Conservation (phyloP, 1,139 yeast species). For the Sugiyamaella castrensis region DNA sequence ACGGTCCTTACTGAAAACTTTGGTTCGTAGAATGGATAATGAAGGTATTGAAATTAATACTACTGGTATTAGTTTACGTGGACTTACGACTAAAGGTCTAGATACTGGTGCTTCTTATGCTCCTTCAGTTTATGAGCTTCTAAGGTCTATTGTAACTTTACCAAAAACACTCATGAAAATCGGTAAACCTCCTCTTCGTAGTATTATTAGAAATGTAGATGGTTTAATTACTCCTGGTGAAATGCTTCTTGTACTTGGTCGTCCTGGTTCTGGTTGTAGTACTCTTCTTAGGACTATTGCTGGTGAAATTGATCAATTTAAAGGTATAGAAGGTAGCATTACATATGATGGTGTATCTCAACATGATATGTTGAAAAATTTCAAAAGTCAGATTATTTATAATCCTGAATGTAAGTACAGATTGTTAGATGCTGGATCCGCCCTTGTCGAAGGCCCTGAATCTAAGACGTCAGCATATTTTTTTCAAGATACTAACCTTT, state of each 20-base stretch:
- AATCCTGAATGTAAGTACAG: slow-evolving; percentile 47
- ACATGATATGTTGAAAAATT: slow-evolving; percentile 47
- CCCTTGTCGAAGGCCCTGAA: too few species aligned
- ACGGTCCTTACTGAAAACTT: slow-evolving; percentile 38
- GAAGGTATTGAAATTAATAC: slow-evolving; percentile 49
- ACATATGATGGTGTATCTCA: slow-evolving; percentile 52
- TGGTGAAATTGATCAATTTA: slow-evolving; percentile 48
- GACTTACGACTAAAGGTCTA: slow-evolving; percentile 49
- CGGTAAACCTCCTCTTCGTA: slow-evolving; percentile 38
- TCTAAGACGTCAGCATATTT: background rate
- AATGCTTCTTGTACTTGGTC: slow-evolving; percentile 58
- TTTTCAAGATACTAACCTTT: background rate
- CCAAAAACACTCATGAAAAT: slow-evolving; percentile 32
- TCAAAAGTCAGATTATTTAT: slow-evolving; percentile 54
- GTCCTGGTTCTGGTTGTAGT: slow-evolving; percentile 69
- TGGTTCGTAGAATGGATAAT: slow-evolving; percentile 34
- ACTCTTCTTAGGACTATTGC: slow-evolving; percentile 54
- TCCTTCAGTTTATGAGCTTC: slow-evolving; percentile 47
- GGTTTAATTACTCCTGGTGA: slow-evolving; percentile 56
- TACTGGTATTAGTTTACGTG: slow-evolving; percentile 49
- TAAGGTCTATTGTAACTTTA: slow-evolving; percentile 35
- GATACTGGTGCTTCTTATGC: slow-evolving; percentile 54
- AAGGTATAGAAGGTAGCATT: slow-evolving; percentile 44
- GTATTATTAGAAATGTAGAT: slow-evolving; percentile 45
- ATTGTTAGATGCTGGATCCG: too few species aligned